Evolutionary conservation across 1,139 yeast species (phyloP).

Genomic region (Suhomyces terraborum): DNA sequence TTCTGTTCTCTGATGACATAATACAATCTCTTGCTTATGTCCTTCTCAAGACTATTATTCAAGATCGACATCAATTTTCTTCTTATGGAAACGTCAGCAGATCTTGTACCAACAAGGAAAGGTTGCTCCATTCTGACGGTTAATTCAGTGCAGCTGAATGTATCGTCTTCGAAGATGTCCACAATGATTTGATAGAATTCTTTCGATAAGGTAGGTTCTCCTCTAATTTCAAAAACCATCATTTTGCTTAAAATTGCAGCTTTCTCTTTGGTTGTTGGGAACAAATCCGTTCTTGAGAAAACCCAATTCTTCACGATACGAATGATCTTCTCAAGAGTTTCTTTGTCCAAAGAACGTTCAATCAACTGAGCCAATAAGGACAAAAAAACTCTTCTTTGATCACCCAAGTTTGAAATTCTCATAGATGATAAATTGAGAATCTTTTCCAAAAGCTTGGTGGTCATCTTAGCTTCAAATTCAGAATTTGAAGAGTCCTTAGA

Average conservation of each 20-base stretch:
- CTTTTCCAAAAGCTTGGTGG: conserved; percentile 73
- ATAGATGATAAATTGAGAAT: conserved; percentile 75
- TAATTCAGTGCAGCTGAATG: conserved; percentile 80
- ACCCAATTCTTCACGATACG: conserved; percentile 87
- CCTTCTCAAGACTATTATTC: conserved; percentile 77
- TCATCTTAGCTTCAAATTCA: conserved; percentile 75
- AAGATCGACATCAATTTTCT: conserved; percentile 78
- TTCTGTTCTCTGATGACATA: conserved; percentile 90
- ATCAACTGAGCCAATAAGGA: conserved; percentile 86
- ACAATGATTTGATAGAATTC: conserved; percentile 85
- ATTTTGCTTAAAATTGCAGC: conserved; percentile 92
- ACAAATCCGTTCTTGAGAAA: conserved; percentile 75
- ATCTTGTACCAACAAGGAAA: conserved; percentile 88
- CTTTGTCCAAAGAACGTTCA: conserved; percentile 82
- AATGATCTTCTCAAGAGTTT: conserved; percentile 73
- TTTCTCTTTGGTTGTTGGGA: conserved; percentile 95
- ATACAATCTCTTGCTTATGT: conserved; percentile 74
- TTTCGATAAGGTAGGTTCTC: conserved; percentile 77
- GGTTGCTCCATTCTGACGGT: conserved; percentile 98
- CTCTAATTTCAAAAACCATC: conserved; percentile 89
- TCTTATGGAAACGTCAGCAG: conserved; percentile 75
- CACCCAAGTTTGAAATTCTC: conserved; percentile 84
- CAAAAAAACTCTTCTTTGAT: conserved; percentile 86
- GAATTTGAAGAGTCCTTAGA: conserved; percentile 38
- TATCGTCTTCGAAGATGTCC: conserved; percentile 82